A percentile compares a stretch with the other conserved stretches of the same genome.
Evolutionary conservation across 2,329 filamentous ascomycete species (phyloP).

Genomic region (Parascedosporium putredinis): DNA sequence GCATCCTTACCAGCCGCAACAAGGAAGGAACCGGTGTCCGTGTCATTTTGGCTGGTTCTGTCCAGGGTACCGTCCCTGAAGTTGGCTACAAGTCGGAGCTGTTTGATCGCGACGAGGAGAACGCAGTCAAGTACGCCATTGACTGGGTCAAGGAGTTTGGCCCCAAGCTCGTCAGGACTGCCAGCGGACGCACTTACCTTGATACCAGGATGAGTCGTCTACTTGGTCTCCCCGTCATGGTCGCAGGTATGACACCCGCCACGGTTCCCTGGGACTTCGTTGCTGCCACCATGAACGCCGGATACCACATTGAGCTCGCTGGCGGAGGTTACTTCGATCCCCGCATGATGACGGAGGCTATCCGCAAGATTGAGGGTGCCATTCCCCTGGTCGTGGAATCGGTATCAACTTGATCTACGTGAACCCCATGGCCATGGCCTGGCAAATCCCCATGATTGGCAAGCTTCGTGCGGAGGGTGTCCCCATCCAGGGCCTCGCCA

Average conservation of each 20-base stretch:
- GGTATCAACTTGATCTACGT: conserved; percentile 87
- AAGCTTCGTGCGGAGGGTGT: conserved; percentile 75
- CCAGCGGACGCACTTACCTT: conserved; percentile 79
- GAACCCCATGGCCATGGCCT: conserved; percentile 78
- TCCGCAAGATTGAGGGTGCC: conserved; percentile 72
- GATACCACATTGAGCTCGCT: conserved; percentile 86
- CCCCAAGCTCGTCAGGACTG: conserved; percentile 83
- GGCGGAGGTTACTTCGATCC: conserved; percentile 84
- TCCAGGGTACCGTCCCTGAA: conserved; percentile 80
- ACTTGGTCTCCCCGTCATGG: conserved; percentile 74
- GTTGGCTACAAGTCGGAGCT: conserved; percentile 97
- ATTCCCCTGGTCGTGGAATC: conserved; percentile 83
- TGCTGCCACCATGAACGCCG: conserved; percentile 83
- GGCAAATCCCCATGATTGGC: conserved; percentile 80
- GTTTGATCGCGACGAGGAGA: conserved; percentile 90
- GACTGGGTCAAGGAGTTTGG: conserved; percentile 98
- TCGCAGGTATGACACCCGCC: conserved; percentile 86
- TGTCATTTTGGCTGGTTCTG: conserved; percentile 87
- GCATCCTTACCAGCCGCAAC: conserved; percentile 93
- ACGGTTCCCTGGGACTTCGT: conserved; percentile 90
- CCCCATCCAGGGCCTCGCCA: conserved; percentile 83
- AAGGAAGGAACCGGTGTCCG: conserved; percentile 97
- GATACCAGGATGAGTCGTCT: conserved; percentile 94
- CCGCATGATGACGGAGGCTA: conserved; percentile 70
- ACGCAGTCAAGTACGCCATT: conserved; percentile 87